Evolutionary conservation across 2,329 filamentous ascomycete species (phyloP), one percentile per base, ranked within the genome.

Genomic region (Colletotrichum destructivum): DNA sequence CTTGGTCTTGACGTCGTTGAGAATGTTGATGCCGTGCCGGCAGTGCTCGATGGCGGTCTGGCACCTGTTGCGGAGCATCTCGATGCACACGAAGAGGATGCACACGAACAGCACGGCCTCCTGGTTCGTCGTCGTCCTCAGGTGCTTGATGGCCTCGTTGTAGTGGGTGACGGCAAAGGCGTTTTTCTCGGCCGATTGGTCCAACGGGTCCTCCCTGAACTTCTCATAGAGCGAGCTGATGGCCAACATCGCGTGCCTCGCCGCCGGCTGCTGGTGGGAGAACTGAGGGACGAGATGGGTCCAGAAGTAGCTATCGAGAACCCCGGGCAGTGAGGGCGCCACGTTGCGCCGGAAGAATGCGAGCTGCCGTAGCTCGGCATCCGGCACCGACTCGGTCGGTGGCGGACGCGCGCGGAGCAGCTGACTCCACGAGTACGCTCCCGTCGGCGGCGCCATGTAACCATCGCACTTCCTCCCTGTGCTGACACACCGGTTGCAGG

Each of bases 41-140:
- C 79, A 80, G 66, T 86, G 84, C 11, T 76, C 76, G 5, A 81
- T 77, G 0, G 82, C 84, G 4, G 78, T 76, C 7, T 77, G 73
- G 21, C 75, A 75, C 74, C 85, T 79, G 11, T 79, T 82, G 0
- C 80, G 79, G 1, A 85, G 75, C 66, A 84, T 80, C 72, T 85
- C 84, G 64, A 86, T 82, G 71, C 83, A 85, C 46, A 83, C 78
- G 68, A 86, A 85, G 18, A 86, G 75, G 2, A 84, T 71, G 67
- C 84, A 85, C 0, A 83, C 79, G 0, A 84, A 69, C 3, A 85
- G 74, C 3, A 85, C 80, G 0, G 80, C 75, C 42, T 82, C 80
- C 18, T 82, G 76, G 31, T 80, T 54, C 75, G 65, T 55, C 2
- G 77, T 76, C 1, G 76, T 70, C 12, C 80, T 76, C 0, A 84